These are phyloP conservation scores for Paspalum notatum DNA, from an alignment of 176 grass and related monocot genomes.

Conservation along the genomic window DNA sequence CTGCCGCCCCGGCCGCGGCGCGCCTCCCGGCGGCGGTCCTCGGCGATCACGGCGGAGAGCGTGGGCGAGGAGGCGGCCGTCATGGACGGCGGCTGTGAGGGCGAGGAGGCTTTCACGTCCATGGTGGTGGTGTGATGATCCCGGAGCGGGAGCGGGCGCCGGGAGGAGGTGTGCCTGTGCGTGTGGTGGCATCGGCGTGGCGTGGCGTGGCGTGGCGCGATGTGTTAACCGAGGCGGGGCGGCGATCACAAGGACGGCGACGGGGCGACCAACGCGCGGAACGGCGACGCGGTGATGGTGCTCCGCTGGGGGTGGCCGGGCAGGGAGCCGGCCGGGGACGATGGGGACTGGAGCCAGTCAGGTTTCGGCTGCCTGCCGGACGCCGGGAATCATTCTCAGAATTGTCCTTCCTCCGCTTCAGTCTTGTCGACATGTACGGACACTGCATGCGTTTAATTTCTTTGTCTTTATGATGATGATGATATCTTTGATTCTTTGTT, in stretches of 20 bases:
- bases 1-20: neutral
- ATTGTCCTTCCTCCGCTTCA: neutral
- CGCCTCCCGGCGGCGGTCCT: constrained; percentile 10
- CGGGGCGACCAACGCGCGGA: constrained; percentile 6
- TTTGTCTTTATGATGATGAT: no score
- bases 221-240: neutral
- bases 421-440: neutral
- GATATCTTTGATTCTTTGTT: no score
- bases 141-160: neutral
- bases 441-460: no score
- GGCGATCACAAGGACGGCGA: neutral
- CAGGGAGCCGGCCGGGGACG: neutral
- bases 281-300: neutral
- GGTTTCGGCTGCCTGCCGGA: neutral
- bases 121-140: neutral
- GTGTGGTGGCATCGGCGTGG: neutral
- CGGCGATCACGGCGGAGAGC: constrained; percentile 7
- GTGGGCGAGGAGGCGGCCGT: neutral
- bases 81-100: neutral
- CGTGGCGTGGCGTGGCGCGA: neutral
- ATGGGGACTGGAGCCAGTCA: constrained; percentile 20
- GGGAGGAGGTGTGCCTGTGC: neutral
- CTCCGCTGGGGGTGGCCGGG: neutral
- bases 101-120: neutral
- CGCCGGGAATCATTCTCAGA: neutral